A percentile compares a stretch with the other conserved stretches of the same genome.
These are phyloP conservation scores for Candida pseudoglaebosa DNA, from an alignment of 805 yeast genomes.

Conservation along the genomic window DNA sequence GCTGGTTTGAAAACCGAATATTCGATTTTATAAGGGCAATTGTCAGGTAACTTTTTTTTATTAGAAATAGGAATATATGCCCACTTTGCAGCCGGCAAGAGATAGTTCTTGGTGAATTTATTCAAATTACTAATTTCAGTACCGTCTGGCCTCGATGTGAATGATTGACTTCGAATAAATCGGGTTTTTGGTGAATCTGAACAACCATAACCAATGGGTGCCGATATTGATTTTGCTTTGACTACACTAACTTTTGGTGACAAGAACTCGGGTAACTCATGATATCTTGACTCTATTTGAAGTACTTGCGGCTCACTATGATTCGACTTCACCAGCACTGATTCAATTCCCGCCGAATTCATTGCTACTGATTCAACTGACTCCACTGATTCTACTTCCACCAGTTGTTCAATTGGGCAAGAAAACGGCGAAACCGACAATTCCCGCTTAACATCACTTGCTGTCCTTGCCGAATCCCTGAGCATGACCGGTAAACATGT, in stretches of 20 bases:
- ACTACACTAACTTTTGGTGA: background rate
- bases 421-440: conserved; percentile 1
- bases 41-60: conserved; percentile 5
- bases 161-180: conserved; percentile 1
- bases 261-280: no score
- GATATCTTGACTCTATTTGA: no score
- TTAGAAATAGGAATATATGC: conserved; percentile 22
- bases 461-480: no score
- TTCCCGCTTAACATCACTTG: background rate
- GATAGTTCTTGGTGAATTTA: conserved; percentile 17
- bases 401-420: no score
- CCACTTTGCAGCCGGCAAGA: conserved; percentile 29
- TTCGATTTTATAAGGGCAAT: conserved; percentile 24
- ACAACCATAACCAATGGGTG: no score
- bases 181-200: background rate
- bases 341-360: no score
- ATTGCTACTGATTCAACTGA: no score
- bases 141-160: conserved; percentile 8
- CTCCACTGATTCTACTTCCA: no score
- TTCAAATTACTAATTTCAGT: conserved; percentile 13
- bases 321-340: no score
- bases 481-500: no score
- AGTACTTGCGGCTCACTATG: background rate
- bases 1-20: conserved; percentile 30
- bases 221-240: conserved; percentile 3